phyloP scores from a whole-genome alignment of 768 basidiomycete genomes.

The Cystobasidium onofrii region DNA sequence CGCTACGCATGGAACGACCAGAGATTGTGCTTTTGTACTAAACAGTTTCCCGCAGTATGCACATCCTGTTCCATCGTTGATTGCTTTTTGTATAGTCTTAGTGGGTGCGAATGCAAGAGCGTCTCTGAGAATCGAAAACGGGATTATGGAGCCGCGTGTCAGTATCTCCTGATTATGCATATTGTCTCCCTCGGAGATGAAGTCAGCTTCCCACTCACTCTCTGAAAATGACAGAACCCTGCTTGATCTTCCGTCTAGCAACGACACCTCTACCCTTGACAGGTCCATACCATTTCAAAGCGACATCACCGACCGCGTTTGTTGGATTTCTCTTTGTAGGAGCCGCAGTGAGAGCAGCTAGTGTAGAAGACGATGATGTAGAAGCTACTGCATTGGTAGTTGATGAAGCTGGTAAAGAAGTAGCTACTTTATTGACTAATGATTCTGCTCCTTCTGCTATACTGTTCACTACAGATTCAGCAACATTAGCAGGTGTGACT shows the following conservation, averaged over 20 bases:
- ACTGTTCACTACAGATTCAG: neutral
- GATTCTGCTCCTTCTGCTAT: neutral
- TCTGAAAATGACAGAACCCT: conserved; percentile 13
- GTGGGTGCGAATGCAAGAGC: conserved; percentile 28
- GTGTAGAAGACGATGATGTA: neutral
- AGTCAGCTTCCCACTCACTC: neutral
- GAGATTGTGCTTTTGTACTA: neutral
- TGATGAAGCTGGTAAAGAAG: conserved; percentile 4
- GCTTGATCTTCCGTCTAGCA: conserved; percentile 1
- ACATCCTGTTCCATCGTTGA: conserved; percentile 18
- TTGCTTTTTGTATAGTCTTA: conserved; percentile 11
- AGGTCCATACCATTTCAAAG: conserved; percentile 4
- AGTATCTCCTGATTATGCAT: too few species aligned
- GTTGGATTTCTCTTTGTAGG: neutral
- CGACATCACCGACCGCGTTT: neutral
- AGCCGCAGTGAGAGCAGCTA: neutral
- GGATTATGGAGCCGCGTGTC: neutral
- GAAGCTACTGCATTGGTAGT: neutral
- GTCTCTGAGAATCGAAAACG: neutral
- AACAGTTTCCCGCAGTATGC: conserved; percentile 21
- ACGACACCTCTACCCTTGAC: conserved; percentile 7
- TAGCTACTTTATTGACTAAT: neutral
- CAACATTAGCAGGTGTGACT: neutral
- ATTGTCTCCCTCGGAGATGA: too few species aligned
- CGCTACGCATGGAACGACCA: neutral